phyloP scores from a whole-genome alignment of 768 basidiomycete genomes.

The Tulasnella sp. region DNA sequence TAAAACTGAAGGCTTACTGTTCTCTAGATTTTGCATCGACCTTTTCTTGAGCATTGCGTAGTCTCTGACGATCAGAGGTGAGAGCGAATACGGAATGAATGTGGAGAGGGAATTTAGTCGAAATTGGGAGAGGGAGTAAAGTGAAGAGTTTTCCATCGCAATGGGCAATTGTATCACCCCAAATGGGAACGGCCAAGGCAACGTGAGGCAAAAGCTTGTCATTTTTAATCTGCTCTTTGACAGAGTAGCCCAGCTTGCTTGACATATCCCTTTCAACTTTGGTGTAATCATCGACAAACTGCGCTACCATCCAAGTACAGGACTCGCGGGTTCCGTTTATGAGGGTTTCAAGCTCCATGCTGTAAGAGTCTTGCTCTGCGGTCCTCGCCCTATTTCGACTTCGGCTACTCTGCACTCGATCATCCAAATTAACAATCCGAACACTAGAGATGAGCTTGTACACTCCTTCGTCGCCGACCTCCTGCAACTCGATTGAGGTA shows the following conservation, averaged over 20 bases:
- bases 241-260: conserved; percentile 12
- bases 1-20: background rate
- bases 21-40: background rate
- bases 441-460: conserved; percentile 14
- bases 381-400: background rate
- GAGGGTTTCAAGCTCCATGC: background rate
- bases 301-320: conserved; percentile 5
- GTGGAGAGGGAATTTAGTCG: conserved; percentile 6
- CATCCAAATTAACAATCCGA: background rate
- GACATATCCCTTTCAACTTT: conserved; percentile 18
- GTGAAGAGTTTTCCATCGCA: conserved; percentile 35
- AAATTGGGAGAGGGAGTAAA: conserved; percentile 30
- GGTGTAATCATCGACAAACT: conserved; percentile 23
- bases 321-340: background rate
- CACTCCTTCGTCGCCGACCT: conserved; percentile 25
- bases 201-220: conserved; percentile 35
- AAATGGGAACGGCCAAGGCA: conserved; percentile 26
- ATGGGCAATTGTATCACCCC: background rate
- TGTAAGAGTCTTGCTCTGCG: background rate
- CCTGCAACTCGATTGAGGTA: conserved; percentile 29
- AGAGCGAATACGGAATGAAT: conserved; percentile 21
- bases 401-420: background rate
- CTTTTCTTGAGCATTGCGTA: conserved; percentile 1
- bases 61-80: background rate
- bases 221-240: conserved; percentile 20